Percentiles rank a stretch among this genome's conserved stretches.
phyloP scores from a whole-genome alignment of 2,329 filamentous ascomycete species.

The Emmonsiellopsis sp. region DNA sequence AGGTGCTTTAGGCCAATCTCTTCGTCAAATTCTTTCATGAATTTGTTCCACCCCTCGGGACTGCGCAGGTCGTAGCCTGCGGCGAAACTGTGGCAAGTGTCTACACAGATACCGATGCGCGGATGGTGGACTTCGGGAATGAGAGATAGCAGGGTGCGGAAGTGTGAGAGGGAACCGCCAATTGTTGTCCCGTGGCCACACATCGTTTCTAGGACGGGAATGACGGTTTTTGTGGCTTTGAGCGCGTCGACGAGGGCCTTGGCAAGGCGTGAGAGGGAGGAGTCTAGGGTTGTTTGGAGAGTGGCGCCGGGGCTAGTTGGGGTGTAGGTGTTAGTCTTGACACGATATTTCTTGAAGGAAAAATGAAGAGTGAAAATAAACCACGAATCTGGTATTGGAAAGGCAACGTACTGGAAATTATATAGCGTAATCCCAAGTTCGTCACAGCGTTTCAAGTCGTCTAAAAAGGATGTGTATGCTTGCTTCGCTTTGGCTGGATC shows the following conservation, averaged over 20 bases:
- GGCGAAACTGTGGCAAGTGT: slow-evolving; percentile 94
- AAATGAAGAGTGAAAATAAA: background rate
- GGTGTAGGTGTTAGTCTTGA: background rate
- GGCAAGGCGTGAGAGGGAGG: slow-evolving; percentile 71
- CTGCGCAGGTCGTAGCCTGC: slow-evolving; percentile 83
- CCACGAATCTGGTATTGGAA: background rate
- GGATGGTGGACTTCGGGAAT: slow-evolving; percentile 63
- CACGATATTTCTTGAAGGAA: background rate
- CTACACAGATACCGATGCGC: slow-evolving; percentile 86
- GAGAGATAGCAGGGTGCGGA: slow-evolving; percentile 70
- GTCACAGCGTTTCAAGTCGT: slow-evolving; percentile 81
- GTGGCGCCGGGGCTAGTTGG: slow-evolving; percentile 62
- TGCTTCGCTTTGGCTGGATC: slow-evolving; percentile 73
- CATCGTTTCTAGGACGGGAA: slow-evolving; percentile 92
- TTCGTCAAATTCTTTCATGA: slow-evolving; percentile 66
- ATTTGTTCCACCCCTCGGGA: slow-evolving; percentile 60
- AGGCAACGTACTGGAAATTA: slow-evolving; percentile 66
- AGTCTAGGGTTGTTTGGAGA: slow-evolving; percentile 55
- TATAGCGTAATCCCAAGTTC: slow-evolving; percentile 81
- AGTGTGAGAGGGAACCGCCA: slow-evolving; percentile 74
- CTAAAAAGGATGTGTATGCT: slow-evolving; percentile 75
- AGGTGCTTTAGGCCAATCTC: slow-evolving; percentile 72
- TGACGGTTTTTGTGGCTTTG: slow-evolving; percentile 61
- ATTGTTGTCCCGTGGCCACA: slow-evolving; percentile 81
- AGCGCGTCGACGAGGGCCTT: slow-evolving; percentile 74